Percentiles rank a stretch among this genome's conserved stretches.
Conservation (phyloP, 2,329 filamentous ascomycete genomes). For the Aspergillus brunneoviolaceus region DNA sequence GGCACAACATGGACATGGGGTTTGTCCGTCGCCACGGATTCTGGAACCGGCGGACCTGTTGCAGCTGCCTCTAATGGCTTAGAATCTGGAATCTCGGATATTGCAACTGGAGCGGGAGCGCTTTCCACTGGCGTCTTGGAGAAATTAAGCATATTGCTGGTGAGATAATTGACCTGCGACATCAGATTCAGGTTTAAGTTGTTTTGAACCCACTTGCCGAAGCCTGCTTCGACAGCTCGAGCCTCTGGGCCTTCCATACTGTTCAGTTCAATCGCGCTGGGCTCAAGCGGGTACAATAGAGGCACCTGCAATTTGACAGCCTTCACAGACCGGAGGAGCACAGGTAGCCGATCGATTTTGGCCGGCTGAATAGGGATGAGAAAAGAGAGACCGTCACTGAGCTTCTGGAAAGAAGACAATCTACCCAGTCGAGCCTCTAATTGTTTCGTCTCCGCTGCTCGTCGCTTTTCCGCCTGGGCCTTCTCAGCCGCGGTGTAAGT, state of each 20-base stretch:
- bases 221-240: conserved; percentile 64
- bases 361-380: conserved; percentile 68
- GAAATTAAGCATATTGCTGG: conserved; percentile 68
- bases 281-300: conserved; percentile 68
- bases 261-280: conserved; percentile 64
- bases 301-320: conserved; percentile 69
- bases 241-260: conserved; percentile 62
- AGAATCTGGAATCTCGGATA: conserved; percentile 11
- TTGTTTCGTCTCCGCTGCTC: conserved; percentile 67
- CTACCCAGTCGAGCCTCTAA: conserved; percentile 73
- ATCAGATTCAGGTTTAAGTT: conserved; percentile 65
- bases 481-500: conserved; percentile 62
- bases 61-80: conserved; percentile 16
- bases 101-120: conserved; percentile 13
- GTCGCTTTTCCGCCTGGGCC: conserved; percentile 59
- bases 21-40: conserved; percentile 46
- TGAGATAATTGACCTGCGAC: conserved; percentile 72
- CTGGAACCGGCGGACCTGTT: conserved; percentile 15
- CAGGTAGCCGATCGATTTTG: conserved; percentile 60
- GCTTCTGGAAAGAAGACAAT: conserved; percentile 65
- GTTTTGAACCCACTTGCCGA: conserved; percentile 58
- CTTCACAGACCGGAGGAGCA: conserved; percentile 60
- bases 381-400: conserved; percentile 68
- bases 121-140: conserved; percentile 54
- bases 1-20: conserved; percentile 71